Conservation (phyloP, 192 early-diverging fungal genomes). For the Backusella macrospora region DNA sequence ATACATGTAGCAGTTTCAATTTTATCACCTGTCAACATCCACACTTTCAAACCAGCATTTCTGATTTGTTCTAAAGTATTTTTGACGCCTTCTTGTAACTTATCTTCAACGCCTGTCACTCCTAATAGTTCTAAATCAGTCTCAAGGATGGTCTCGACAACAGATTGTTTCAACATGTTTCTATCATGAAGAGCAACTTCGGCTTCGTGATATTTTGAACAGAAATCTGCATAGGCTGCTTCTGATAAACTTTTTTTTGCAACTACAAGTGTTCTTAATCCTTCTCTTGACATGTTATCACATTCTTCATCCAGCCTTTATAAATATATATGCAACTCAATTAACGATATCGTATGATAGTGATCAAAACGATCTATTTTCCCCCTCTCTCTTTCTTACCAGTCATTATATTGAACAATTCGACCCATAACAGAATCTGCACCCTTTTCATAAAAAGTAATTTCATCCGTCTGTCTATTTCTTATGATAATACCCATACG, state of each 20-base stretch:
- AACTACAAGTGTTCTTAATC: slow-evolving; percentile 94
- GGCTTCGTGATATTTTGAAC: slow-evolving; percentile 67
- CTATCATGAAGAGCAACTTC: slow-evolving; percentile 74
- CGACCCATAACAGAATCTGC: slow-evolving; percentile 89
- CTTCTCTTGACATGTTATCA: slow-evolving; percentile 96
- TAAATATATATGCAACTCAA: background rate
- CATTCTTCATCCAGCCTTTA: slow-evolving; percentile 90
- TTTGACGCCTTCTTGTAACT: slow-evolving; percentile 92
- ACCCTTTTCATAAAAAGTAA: slow-evolving; percentile 92
- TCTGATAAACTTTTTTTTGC: slow-evolving; percentile 80
- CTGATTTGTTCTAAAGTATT: slow-evolving; percentile 86
- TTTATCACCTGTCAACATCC: slow-evolving; percentile 99
- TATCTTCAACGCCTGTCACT: slow-evolving; percentile 95
- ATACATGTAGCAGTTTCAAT: slow-evolving; percentile 97
- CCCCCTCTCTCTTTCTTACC: slow-evolving; percentile 43
- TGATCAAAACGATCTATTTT: too few species aligned
- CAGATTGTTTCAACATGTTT: slow-evolving; percentile 67
- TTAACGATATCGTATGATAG: background rate
- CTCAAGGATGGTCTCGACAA: slow-evolving; percentile 74
- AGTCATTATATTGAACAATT: slow-evolving; percentile 92
- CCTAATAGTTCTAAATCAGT: slow-evolving; percentile 89
- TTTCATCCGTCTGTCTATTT: slow-evolving; percentile 72
- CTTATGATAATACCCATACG: slow-evolving; percentile 94
- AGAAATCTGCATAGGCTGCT: slow-evolving; percentile 72
- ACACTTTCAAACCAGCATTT: slow-evolving; percentile 93